A percentile compares a stretch with the other conserved stretches of the same genome.
These are phyloP conservation scores for Xerocomus minutiporus DNA, from an alignment of 1,284 basidiomycete genomes.

Conservation along the genomic window DNA sequence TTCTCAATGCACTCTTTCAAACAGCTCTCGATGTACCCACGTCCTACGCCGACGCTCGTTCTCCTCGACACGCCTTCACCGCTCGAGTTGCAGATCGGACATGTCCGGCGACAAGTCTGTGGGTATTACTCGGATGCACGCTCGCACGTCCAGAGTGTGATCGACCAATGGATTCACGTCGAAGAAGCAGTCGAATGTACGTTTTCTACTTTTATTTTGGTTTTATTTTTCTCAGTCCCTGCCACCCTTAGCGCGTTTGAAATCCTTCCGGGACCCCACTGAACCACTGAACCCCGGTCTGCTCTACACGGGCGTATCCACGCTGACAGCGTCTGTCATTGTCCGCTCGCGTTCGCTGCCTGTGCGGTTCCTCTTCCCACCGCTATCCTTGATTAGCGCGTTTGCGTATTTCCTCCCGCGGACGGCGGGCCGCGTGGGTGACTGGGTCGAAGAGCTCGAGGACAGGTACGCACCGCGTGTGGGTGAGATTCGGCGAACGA, in stretches of 20 bases:
- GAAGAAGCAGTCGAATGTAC: conserved; percentile 80
- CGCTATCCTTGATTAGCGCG: conserved; percentile 61
- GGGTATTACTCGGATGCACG: conserved; percentile 53
- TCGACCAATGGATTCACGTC: conserved; percentile 76
- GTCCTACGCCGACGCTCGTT: conserved; percentile 53
- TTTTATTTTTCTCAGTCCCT: neutral
- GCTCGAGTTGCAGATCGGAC: conserved; percentile 69
- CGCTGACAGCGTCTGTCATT: conserved; percentile 82
- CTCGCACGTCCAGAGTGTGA: conserved; percentile 61
- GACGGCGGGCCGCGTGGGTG: conserved; percentile 65
- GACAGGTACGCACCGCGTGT: conserved; percentile 63
- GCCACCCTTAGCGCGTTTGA: conserved; percentile 60
- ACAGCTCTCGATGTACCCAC: conserved; percentile 78
- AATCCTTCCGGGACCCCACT: conserved; percentile 71
- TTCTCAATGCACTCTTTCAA: too few relatives aligned
- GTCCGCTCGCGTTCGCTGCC: conserved; percentile 71
- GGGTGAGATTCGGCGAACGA: conserved; percentile 64
- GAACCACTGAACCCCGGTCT: conserved; percentile 83
- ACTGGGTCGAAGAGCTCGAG: conserved; percentile 69
- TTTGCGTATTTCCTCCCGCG: conserved; percentile 78
- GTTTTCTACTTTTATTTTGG: conserved; percentile 32
- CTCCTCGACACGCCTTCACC: conserved; percentile 70
- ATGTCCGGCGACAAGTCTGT: conserved; percentile 54
- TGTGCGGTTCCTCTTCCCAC: conserved; percentile 66
- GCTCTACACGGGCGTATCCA: conserved; percentile 84